phyloP scores from a whole-genome alignment of 129 eudicot genomes.

The Heracleum sosnowskyi region DNA sequence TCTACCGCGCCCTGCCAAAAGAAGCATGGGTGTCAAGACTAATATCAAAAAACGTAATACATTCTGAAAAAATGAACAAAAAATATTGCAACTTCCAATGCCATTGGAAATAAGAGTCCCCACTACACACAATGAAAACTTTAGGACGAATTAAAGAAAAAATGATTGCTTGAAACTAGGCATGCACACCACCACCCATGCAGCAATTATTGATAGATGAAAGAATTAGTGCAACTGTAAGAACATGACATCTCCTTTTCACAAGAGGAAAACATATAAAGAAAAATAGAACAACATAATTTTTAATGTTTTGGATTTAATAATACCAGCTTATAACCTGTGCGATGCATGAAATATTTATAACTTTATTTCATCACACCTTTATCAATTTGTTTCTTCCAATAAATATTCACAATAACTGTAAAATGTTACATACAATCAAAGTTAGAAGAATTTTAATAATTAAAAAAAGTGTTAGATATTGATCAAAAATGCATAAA shows the following conservation, averaged over 20 bases:
- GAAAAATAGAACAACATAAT: neutral
- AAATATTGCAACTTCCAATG: neutral
- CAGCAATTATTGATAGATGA: neutral
- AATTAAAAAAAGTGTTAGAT: no score
- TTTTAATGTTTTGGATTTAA: no score
- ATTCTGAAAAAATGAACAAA: neutral
- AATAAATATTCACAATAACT: no score
- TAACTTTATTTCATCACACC: no score
- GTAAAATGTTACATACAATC: no score
- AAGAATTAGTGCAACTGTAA: neutral
- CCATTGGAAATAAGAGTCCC: neutral
- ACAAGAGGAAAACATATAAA: neutral
- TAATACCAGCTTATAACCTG: no score
- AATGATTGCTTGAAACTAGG: neutral
- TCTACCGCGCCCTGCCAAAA: slow-evolving; percentile 92
- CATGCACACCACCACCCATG: neutral
- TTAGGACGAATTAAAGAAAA: neutral
- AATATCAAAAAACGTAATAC: neutral
- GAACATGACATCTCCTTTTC: neutral
- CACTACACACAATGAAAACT: neutral
- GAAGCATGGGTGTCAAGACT: neutral
- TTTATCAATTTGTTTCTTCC: no score
- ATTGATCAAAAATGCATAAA: no score
- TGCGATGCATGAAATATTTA: no score
- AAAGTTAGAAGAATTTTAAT: no score